Percentiles rank a stretch among this genome's conserved stretches.
These are phyloP conservation scores for Helicosporidium sp. DNA, from an alignment of 139 green algal species.

Conservation along the genomic window DNA sequence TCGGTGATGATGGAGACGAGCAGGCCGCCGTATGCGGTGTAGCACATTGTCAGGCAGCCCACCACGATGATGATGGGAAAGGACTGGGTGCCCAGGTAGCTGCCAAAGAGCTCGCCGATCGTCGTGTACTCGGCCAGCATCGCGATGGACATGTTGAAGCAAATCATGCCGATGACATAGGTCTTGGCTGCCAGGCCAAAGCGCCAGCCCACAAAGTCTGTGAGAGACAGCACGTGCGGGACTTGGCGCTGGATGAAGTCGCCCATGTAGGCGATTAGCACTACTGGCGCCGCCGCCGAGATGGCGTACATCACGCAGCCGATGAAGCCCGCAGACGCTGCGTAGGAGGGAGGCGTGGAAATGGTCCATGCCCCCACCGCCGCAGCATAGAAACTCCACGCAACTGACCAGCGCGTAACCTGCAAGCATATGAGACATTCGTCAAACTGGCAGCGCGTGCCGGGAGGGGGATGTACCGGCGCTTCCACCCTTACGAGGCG, in stretches of 20 bases:
- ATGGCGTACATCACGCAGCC: constrained; percentile 51
- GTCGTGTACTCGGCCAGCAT: constrained; percentile 41
- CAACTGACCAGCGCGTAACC: too few relatives aligned
- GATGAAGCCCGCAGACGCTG: constrained; percentile 37
- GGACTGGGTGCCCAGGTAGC: constrained; percentile 28
- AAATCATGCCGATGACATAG: constrained; percentile 25
- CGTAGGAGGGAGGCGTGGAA: constrained; percentile 21
- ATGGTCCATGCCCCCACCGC: constrained; percentile 58
- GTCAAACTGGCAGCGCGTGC: too few relatives aligned
- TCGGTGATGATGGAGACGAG: constrained; percentile 63
- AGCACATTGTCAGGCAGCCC: constrained; percentile 31
- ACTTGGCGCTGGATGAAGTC: constrained; percentile 17
- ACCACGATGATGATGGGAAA: constrained; percentile 48
- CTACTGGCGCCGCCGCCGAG: constrained; percentile 38
- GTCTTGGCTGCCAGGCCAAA: constrained; percentile 32
- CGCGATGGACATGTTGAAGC: constrained; percentile 59
- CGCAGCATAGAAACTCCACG: constrained; percentile 51
- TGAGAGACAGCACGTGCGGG: constrained; percentile 38
- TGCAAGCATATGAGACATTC: too few relatives aligned
- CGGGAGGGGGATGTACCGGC: too few relatives aligned
- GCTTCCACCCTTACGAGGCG: too few relatives aligned
- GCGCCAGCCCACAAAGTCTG: constrained; percentile 43
- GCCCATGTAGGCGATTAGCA: constrained; percentile 42
- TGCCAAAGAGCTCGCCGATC: constrained; percentile 43
- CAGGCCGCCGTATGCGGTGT: constrained; percentile 47